Evolutionary conservation across 371 early-diverging fungal species (phyloP), one percentile per base, ranked within the genome.

Genomic region (Syncephalis plumigaleata): DNA sequence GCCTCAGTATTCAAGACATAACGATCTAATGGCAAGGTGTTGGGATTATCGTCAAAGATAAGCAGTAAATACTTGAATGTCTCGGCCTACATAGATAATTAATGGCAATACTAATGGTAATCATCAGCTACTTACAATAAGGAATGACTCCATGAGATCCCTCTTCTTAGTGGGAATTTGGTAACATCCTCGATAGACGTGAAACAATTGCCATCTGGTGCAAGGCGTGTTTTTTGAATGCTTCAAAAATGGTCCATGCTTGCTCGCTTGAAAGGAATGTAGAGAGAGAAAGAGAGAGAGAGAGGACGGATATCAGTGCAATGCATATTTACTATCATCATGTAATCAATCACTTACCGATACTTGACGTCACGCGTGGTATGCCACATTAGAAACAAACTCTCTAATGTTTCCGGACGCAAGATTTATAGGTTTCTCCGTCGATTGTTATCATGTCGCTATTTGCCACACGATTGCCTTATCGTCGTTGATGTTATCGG

Each of bases 21-120:
- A 53, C 83, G 60, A 52, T 83, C 80, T 39, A 91, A 61, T 26
- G 87, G 77, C 15, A 91, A 44, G 17, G 81, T 48, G 27, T 65
- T 50, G 31, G 31, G 31, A 40, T 69, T 65, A 2, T 75, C 65
- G 16, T 77, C 69, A 63, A 92, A 94, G 36, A 93, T 60, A 23
- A 91, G 64, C 54, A 87, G 93, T 37, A 94, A 67, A 56, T 94
- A 97, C 59, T 97, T 97, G 47, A 97, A 71, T 0, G 95, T 93
- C 59, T 97, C 97, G 0, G 87, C 90, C 60, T 86, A 50, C 55
- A 80, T 79, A 54, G 47, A 51, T 36, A 23, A 25, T 16, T 31
- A 37, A 26, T 27, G 38, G 23, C n/a, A 16, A 31, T 16, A 31
- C 38, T 27, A n/a, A n/a, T 46, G 9, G 39, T 25, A 38, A 2